Evolutionary conservation across 2,329 filamentous ascomycete species (phyloP), one percentile per base, ranked within the genome.

Genomic region (Chrysoporthe deuterocubensis): DNA sequence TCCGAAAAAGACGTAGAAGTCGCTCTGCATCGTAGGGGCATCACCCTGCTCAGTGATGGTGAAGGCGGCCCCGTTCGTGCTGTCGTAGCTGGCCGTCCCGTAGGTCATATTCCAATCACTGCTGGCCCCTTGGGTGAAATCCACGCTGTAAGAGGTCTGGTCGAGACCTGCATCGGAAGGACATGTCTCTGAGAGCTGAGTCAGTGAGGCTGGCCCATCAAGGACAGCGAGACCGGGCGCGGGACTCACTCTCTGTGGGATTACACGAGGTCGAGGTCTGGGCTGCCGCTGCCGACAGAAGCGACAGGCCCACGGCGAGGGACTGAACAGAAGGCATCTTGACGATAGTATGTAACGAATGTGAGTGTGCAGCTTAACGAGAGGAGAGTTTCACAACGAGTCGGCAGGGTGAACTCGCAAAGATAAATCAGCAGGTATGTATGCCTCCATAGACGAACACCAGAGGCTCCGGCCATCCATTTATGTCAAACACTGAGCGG

Each of bases 1-100:
- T 59, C 92, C 92, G 74, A 94, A 96, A 90, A 96, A 94, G 76
- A 96, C 92, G 81, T 94, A 94, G 83, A 91, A 93, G 72, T 90
- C 84, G 9, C 85, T 84, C 73, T 83, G 85, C 77, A 93, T 92
- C 14, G 87, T 89, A 18, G 90, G 86, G 54, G 82, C 84, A 56
- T 89, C 85, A 43, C 79, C 80, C 42, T 82, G 79, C 7, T 85
- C 78, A 0, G 83, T 84, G 77, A 93, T 93, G 69, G 87, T 86
- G 74, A 79, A 77, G 64, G 73, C 70, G 50, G 76, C 78, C 9
- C 79, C 79, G 5, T 73, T 67, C 34, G 70, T 63, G 40, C 21
- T 50, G 9, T 70, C 69, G 64, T 77, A 77, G 1, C 71, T 68
- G 32, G 77, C 66, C 1, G 69, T 56, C 32, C 74, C 75, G 43